Base-by-base conservation (phyloP, 2,329 filamentous ascomycete species). In the Botrytis fragariae region DNA sequence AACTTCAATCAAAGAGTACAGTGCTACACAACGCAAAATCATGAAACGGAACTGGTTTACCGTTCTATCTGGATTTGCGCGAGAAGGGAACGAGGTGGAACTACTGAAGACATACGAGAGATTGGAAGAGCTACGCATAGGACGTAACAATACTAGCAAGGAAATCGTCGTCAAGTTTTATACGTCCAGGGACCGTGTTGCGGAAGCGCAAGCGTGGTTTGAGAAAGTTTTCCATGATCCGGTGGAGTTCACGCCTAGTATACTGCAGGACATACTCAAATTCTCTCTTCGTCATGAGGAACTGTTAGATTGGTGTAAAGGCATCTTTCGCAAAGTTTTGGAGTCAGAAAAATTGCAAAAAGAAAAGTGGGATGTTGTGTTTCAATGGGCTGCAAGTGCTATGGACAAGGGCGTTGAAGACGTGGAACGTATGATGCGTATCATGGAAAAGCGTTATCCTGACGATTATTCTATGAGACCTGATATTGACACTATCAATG, bases 401-500 rank as follows among this genome's bases (percentile, higher is more conserved):
- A 82, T 87, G 72, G 92, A 91, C 32, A 92, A 91, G 79, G 89
- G 90, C 1, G 88, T 92, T 1, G 89, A 93, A 81, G 90, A 93
- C 79, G 86, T 95, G 74, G 87, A 89, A 72, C 88, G 90, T 76
- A 94, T 95, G 89, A 88, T 96, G 74, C 84, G 88, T 61, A 85
- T 90, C 32, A 91, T 94, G 86, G 82, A 85, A n/a, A 82, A 84
- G 18, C 83, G 85, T 67, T 86, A 84, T 75, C 78, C 83, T 70
- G 81, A 85, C 74, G 81, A 86, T 73, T 80, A 84, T 72, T 83
- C 83, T 25, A 77, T 87, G 4, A 82, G 84, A 10, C 89, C 94
- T 0, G 91, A 93, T 72, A 90, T 90, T 10, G 83, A 87, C 4
- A 94, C 92, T 9, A 90, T 98, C 78, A 97, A 98, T 79, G 84